phyloP scores from a whole-genome alignment of 2,329 filamentous ascomycete genomes.

The Fusarium circinatum region DNA sequence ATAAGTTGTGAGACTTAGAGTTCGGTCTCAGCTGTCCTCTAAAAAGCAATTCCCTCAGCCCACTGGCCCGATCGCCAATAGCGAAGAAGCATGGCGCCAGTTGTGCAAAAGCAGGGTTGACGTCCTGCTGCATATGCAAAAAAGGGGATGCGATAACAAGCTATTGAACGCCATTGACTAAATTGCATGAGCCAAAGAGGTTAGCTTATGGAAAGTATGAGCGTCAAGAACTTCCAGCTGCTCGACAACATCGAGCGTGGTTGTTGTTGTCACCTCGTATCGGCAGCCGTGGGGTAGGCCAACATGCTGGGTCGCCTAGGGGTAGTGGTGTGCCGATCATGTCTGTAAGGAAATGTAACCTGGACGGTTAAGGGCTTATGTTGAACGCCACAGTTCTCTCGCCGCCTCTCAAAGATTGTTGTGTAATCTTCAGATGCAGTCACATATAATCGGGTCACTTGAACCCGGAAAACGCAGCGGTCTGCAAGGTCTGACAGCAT shows the following conservation, averaged over 20 bases:
- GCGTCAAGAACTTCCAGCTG: constrained; percentile 15
- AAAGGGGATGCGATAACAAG: constrained; percentile 11
- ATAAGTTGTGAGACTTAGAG: constrained; percentile 23
- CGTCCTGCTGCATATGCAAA: constrained; percentile 7
- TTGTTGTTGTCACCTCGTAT: constrained; percentile 34
- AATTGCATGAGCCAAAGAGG: constrained; percentile 7
- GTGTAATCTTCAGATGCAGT: constrained; percentile 23
- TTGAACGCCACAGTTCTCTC: constrained; percentile 29
- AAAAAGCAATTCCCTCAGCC: neutral
- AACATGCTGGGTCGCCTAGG: constrained; percentile 28
- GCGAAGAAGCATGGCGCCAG: neutral
- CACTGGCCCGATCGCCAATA: constrained; percentile 13
- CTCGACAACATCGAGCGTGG: neutral
- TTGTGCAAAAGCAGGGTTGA: constrained; percentile 6
- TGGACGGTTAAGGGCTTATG: constrained; percentile 23
- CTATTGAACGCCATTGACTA: constrained; percentile 16
- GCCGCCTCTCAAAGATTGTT: constrained; percentile 5
- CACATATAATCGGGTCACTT: constrained; percentile 12
- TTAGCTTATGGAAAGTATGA: constrained; percentile 20
- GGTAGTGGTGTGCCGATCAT: constrained; percentile 24
- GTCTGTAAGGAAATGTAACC: constrained; percentile 29
- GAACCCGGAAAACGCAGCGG: constrained; percentile 8
- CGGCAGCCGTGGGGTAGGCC: constrained; percentile 19
- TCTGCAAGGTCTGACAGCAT: constrained; percentile 21
- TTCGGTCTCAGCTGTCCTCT: constrained; percentile 16